Base-by-base conservation (phyloP, 306 rosid genomes). In the Vigna radiata region DNA sequence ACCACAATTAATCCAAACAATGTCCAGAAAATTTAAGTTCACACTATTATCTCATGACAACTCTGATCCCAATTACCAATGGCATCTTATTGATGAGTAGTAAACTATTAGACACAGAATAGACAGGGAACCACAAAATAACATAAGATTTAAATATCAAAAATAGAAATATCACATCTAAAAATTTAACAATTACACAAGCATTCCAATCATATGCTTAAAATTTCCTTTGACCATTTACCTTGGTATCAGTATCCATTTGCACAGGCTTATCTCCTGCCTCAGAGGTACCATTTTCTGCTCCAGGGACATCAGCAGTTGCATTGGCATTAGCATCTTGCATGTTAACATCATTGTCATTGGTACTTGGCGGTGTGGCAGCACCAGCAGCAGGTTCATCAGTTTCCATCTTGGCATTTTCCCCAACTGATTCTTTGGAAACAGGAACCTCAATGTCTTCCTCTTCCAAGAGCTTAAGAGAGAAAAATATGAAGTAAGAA, bases 161-260 rank as follows among this genome's bases (percentile, higher is more conserved):
- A 72, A 11, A 53, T 41, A 39, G 29, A 11, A 59, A 10, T n/a
- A 0, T n/a, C 16, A 72, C 7, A 12, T 5, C 17, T 56, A 0
- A 36, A 77, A 46, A 62, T 5, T 70, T 16, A 36, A 55, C 41
- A 19, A 39, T 11, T n/a, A 18, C 19, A 55, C 11, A 48, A 14
- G 8, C 12, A 75, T 44, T 60, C 47, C 2, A 8, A 27, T 67
- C 68, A 44, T 47, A 8, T 53, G 44, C 8, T 61, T 33, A 23
- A 48, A 29, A 50, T 14, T 39, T 44, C 50, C 63, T 36, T 48
- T 31, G 39, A 71, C 27, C 13, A 41, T 70, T 54, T 50, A 92
- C 99, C 97, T 95, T 95, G 64, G 75, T 11, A 78, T 95, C 97
- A 3, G 97, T 86, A 19, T 95, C 97, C 97, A 90, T 90, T 79